Evolutionary conservation across 73 alveolate species (phyloP), one percentile per base, ranked within the genome.

Genomic region (Tetrahymena elliotti): DNA sequence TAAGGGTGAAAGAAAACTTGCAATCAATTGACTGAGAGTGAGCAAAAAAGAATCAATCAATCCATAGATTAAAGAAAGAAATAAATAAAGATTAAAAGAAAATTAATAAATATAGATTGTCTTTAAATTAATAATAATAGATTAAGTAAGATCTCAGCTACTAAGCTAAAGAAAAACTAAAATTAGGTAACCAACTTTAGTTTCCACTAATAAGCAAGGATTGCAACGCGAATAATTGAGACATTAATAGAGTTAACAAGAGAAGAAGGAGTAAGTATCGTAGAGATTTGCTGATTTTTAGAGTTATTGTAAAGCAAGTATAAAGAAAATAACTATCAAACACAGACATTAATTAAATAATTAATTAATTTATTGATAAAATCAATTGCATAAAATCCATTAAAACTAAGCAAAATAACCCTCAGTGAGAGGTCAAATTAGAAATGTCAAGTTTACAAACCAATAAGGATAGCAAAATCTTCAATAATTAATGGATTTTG

Each of bases 401-500:
- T 68, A n/a, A 68, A 31, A n/a, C 20, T 6, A 68, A 68, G 88
- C 88, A 68, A 31, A 68, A 18, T 68, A 68, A 68, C 88, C 88
- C 36, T 68, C 88, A 68, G 36, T n/a, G 38, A 68, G 88, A 68
- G 88, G 88, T 68, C 88, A 4, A 8, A 68, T 68, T 68, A 7
- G 20, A 68, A 68, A 68, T 68, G 88, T 68, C 88, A 36, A 68
- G 36, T 36, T 68, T 68, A 31, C 20, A 68, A 68, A 16, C 88
- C 16, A 68, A 31, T 68, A 68, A 68, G 40, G 96, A 94, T 40
- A 53, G 68, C 53, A 94, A 94, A 24, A 83, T 94, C 38, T 94
- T 94, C 53, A 94, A 94, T 37, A 94, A 94, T 53, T 38, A 93
- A 95, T 95, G 88, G 94, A 93, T 84, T 82, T 93, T 95, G 9